Conservation (phyloP, 352 stramenopile species). For the Phytophthora pluvialis region DNA sequence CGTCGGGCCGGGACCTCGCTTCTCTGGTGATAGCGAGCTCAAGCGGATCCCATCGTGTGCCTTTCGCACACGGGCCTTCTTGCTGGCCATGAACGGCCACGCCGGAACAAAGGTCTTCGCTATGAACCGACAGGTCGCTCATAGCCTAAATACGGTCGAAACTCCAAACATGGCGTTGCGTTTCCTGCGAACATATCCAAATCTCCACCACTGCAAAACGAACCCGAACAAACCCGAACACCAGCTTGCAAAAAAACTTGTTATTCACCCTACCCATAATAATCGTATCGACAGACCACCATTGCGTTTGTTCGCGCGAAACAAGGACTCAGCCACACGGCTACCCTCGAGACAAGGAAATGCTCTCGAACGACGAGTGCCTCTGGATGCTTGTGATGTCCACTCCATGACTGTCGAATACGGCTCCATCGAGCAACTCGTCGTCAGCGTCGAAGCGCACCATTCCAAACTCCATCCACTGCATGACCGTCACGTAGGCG, state of each 20-base stretch:
- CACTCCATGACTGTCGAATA: constrained; percentile 64
- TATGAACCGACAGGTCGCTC: not conserved
- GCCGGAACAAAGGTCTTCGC: too few relatives aligned
- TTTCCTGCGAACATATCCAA: not conserved
- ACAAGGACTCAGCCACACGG: constrained; percentile 10
- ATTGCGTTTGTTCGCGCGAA: constrained; percentile 11
- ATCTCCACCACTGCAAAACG: not conserved
- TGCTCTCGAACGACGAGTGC: constrained; percentile 84
- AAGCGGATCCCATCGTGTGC: constrained; percentile 60
- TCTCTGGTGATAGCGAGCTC: constrained; percentile 32
- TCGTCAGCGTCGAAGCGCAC: constrained; percentile 73
- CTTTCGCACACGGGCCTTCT: constrained; percentile 43
- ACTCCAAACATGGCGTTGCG: constrained; percentile 1
- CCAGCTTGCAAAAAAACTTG: constrained; percentile 24
- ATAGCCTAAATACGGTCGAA: constrained; percentile 24
- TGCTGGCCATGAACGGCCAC: constrained; percentile 34
- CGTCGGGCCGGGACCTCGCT: constrained; percentile 1
- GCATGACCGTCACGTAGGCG: constrained; percentile 80
- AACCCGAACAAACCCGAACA: constrained; percentile 3
- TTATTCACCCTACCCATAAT: constrained; percentile 49
- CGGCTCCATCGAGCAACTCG: constrained; percentile 65
- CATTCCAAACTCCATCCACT: constrained; percentile 91
- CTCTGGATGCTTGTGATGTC: constrained; percentile 74
- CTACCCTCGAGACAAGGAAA: constrained; percentile 59
- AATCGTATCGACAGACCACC: constrained; percentile 44